These are phyloP conservation scores for Fusarium begoniae DNA, from an alignment of 2,329 filamentous ascomycete genomes.

Conservation along the genomic window DNA sequence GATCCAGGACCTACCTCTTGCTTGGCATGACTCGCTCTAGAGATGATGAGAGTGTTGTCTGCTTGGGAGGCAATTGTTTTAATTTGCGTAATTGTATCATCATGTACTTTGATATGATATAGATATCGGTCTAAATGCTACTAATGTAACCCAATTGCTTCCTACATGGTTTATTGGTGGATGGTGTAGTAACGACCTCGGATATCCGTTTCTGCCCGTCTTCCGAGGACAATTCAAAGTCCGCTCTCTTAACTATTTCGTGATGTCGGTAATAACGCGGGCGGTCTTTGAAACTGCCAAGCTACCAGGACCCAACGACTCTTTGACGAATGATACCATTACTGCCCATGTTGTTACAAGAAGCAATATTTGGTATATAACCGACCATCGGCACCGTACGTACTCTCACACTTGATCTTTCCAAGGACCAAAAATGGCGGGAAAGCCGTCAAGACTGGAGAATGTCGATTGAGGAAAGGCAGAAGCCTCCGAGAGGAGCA, in stretches of 20 bases:
- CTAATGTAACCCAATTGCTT: background rate
- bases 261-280: conserved; percentile 39
- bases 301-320: conserved; percentile 10
- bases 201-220: background rate
- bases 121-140: conserved; percentile 8
- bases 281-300: conserved; percentile 1
- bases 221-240: conserved; percentile 29
- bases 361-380: background rate
- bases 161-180: background rate
- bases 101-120: conserved; percentile 20
- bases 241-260: conserved; percentile 14
- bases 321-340: conserved; percentile 15
- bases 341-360: background rate
- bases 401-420: background rate
- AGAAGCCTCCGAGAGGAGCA: conserved; percentile 1
- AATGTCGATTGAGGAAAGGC: conserved; percentile 32
- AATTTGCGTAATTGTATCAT: conserved; percentile 29
- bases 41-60: conserved; percentile 14
- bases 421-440: background rate
- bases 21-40: conserved; percentile 8
- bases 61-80: conserved; percentile 7
- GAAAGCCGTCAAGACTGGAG: background rate
- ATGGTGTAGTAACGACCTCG: background rate
- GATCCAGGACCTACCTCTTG: conserved; percentile 1
- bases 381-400: background rate